Evolutionary conservation across 2,329 filamentous ascomycete species (phyloP), one percentile per base, ranked within the genome.

Genomic region (Pseudocercospora pini-densiflorae): DNA sequence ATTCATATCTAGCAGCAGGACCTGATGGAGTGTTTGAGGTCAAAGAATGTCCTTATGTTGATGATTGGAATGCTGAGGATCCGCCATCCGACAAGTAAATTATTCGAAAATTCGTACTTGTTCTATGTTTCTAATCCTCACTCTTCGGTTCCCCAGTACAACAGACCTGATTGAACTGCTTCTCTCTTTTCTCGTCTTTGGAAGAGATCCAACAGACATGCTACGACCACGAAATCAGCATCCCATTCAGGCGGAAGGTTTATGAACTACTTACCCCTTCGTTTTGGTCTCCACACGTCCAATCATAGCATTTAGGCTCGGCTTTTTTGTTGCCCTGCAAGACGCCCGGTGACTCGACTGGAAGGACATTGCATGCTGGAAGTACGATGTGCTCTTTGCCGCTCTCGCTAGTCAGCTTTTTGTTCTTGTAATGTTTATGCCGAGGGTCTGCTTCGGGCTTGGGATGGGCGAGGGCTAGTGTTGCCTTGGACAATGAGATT

Each of bases 1-100:
- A 87, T 69, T 77, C 79, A 69, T 79, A 77, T 36, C 68, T 86
- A 40, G 70, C 80, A 31, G 82, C 83, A 2, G 71, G 71, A n/a
- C 57, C 61, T 4, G 78, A 81, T 71, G 79, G 78, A 14, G 64
- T 77, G 23, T 80, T 82, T 2, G 70, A 77, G 27, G 76, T 82
- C 59, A 76, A 62, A 53, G 76, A 80, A 67, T 72, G 78, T 16
- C 71, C 75, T n/a, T 83, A 83, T 68, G 76, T 78, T 49, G 58
- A 68, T 31, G 72, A 57, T 14, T 77, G 82, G 73, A 78, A 83
- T 72, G 80, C 79, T n/a, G 40, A 43, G 40, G 40, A 43, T 19
- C 40, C 40, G 40, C 40, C 40, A 8, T 43, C 40, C 16, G 19
- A 43, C n/a, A n/a, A n/a, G n/a, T n/a, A n/a, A n/a, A n/a, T n/a